Evolutionary conservation across 1,284 basidiomycete genomes (phyloP), one percentile per base, ranked within the genome.

Genomic region (Leccinum fuscescens): DNA sequence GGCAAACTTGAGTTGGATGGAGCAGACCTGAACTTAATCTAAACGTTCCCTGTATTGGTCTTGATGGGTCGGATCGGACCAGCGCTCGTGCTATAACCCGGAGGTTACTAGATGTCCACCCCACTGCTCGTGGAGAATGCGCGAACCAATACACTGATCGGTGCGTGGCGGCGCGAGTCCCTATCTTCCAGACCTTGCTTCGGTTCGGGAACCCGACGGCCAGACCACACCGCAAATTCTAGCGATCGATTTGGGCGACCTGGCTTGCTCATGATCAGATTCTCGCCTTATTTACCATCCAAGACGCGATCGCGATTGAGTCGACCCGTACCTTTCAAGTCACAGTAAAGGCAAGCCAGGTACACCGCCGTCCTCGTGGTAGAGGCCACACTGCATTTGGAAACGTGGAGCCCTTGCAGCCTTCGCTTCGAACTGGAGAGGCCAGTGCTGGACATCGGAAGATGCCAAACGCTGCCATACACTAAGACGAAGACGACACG

Each of bases 11-110:
- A 27, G 6, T 37, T 56, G 11, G 7, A 24, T 8, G 46, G 22
- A 22, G 22, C n/a, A 12, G 49, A 35, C 35, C 35, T 27, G 20
- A 37, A 62, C 51, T 44, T 15, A 37, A 65, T 48, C 64, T 63
- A 20, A 31, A 33, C 49, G 29, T 50, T 52, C 44, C 35, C 49
- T 49, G 49, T 20, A 46, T 51, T 46, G 31, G 46, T 54, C 33
- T 24, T 51, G 37, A 12, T 53, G 59, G 35, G 35, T 54, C 15
- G 17, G 24, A 27, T 5, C 15, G 3, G 9, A 17, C 15, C 14
- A 15, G 39, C 4, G 14, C 12, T 35, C 33, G 33, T n/a, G 22
- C 14, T 9, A 35, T 50, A 37, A 11, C 14, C 17, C 53, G 49
- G 39, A 15, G 12, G 29, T 12, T 55, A 15, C 27, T 31, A 9